phyloP scores from a whole-genome alignment of 116 monocot genomes.

The Zostera marina region DNA sequence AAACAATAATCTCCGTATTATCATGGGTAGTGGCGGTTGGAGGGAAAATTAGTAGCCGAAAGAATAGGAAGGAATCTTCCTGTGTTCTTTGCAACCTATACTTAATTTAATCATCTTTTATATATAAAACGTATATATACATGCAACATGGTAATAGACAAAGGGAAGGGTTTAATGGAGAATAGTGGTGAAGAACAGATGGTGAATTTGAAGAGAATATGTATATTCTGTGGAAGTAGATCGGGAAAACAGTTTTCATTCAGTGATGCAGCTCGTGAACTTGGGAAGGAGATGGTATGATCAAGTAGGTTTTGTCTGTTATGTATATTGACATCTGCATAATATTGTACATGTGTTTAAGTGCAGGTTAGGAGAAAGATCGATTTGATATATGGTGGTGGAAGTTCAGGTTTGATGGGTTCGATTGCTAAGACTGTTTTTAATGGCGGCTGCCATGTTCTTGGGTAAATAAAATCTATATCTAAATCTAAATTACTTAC shows the following conservation, averaged over 20 bases:
- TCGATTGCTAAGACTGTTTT: constrained; percentile 40
- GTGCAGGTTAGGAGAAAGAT: constrained; percentile 51
- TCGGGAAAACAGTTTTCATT: constrained; percentile 4
- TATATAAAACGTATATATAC: too few relatives aligned
- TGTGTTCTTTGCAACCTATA: too few relatives aligned
- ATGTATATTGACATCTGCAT: not conserved
- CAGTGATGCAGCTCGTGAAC: constrained; percentile 7
- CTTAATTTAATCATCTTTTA: too few relatives aligned
- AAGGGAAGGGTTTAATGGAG: too few relatives aligned
- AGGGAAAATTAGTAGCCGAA: too few relatives aligned
- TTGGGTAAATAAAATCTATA: constrained; percentile 47
- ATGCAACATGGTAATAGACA: too few relatives aligned
- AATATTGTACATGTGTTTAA: not conserved
- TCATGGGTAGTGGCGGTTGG: too few relatives aligned
- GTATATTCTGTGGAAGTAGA: constrained; percentile 11
- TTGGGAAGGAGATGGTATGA: constrained; percentile 7
- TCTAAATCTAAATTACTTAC: not conserved
- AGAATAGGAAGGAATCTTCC: too few relatives aligned
- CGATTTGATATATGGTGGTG: constrained; percentile 68
- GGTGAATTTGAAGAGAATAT: constrained; percentile 2
- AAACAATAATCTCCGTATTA: too few relatives aligned
- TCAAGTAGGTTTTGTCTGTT: not conserved
- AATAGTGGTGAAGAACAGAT: constrained; percentile 1
- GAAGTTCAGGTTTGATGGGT: constrained; percentile 72
- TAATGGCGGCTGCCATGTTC: constrained; percentile 58